Conservation (phyloP, 768 basidiomycete genomes). For the Saitozyma podzolica region DNA sequence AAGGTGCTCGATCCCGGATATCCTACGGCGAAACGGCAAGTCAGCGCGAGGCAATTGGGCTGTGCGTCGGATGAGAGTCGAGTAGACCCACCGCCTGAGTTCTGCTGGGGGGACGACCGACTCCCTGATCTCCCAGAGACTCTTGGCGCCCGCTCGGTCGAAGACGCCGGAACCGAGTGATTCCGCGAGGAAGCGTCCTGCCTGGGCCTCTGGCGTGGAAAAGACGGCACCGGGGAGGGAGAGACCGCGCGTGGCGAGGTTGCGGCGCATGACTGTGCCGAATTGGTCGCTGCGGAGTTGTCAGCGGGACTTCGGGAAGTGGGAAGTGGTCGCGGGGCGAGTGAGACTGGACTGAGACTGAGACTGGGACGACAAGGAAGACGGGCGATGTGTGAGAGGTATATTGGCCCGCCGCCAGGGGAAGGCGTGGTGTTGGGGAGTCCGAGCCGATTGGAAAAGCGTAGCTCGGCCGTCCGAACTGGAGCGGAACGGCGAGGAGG, state of each 20-base stretch:
- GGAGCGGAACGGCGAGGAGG: no score
- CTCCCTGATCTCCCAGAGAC: constrained; percentile 69
- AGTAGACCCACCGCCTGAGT: constrained; percentile 36
- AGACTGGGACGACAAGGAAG: no score
- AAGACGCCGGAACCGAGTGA: constrained; percentile 56
- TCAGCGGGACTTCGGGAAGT: constrained; percentile 1
- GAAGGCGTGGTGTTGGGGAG: no score
- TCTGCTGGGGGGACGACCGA: constrained; percentile 44
- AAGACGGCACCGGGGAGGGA: constrained; percentile 71
- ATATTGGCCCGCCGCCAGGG: no score
- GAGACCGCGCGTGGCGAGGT: constrained; percentile 78
- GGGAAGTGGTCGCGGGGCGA: no score
- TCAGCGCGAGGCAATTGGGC: neutral
- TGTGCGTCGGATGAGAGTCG: neutral
- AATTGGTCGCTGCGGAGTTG: constrained; percentile 64
- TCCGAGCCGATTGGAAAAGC: no score
- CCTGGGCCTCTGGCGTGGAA: constrained; percentile 61
- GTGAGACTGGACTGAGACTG: no score
- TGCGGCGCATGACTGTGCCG: constrained; percentile 87
- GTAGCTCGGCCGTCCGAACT: no score
- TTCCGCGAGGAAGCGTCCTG: constrained; percentile 60
- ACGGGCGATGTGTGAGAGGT: no score
- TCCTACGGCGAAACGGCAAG: constrained; percentile 55
- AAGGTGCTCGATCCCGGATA: constrained; percentile 76
- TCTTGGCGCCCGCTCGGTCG: constrained; percentile 60